Base-by-base conservation (phyloP, 306 rosid species). In the Cicer yamashitae region DNA sequence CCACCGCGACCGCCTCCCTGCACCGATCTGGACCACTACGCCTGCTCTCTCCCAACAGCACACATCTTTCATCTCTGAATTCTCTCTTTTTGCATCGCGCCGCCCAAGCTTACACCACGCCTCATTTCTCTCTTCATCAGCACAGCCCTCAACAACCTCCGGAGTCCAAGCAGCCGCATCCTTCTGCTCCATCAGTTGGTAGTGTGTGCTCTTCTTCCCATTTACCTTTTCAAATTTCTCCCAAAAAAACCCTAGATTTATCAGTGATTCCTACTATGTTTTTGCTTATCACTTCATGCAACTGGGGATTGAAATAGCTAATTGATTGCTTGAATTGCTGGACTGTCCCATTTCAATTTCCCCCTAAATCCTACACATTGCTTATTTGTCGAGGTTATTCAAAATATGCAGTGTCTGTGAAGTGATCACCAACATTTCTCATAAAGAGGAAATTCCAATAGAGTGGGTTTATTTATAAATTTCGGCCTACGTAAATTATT, bases 211-310 rank as follows among this genome's bases (percentile, higher is more conserved):
- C 11, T 53, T 53, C 59, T 53, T 17, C 59, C 10, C 12, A 15
- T 53, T 8, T 18, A 54, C 61, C 6, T 60, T 34, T 34, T n/a
- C 67, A 7, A 4, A 2, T 7, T 1, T 60, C 11, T 34, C 15
- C 9, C 7, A 58, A 12, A 5, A 34, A 37, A 60, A 60, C 45
- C 67, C 66, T 60, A 60, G 66, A 58, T 60, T 37, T 34, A 34
- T 30, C 10, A 12, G 3, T 13, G 2, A 34, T 30, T 34, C 64
- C 5, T 22, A 0, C 11, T 25, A 14, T 6, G 7, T 54, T 54
- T 54, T 54, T 54, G 61, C 13, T 54, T 54, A 17, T 18, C 12
- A 54, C 20, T 54, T 54, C 12, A 54, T 54, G 61, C 13, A 18
- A 53, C 17, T 17, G 25, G 2, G 6, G 30, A 7, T 52, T 52